phyloP scores from a whole-genome alignment of 1,284 basidiomycete genomes.

The Pseudozyma thailandica region DNA sequence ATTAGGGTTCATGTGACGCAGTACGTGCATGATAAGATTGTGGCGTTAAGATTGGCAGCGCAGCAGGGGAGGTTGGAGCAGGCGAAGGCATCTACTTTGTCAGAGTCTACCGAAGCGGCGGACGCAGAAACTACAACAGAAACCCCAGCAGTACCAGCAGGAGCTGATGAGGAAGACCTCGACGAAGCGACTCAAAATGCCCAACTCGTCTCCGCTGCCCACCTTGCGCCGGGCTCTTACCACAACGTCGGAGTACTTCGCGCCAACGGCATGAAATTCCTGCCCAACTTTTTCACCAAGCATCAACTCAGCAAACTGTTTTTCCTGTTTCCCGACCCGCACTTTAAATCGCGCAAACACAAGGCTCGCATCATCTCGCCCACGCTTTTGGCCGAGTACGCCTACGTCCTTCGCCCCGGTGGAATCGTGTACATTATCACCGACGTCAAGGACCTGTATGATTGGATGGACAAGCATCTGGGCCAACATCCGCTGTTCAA shows the following conservation, averaged over 20 bases:
- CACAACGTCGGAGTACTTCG: conserved; percentile 94
- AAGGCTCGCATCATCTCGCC: conserved; percentile 95
- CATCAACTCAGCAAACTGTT: conserved; percentile 84
- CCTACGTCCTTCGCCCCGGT: conserved; percentile 87
- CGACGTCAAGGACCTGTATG: conserved; percentile 91
- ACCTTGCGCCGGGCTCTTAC: conserved; percentile 72
- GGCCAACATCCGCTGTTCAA: conserved; percentile 87
- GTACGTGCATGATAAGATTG: conserved; percentile 93
- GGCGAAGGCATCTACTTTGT: not conserved
- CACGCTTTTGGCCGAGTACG: conserved; percentile 89
- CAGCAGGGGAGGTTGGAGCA: conserved; percentile 40
- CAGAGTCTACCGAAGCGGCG: not conserved
- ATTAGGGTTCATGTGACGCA: conserved; percentile 96
- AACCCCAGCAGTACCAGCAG: not conserved
- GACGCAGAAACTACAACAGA: not conserved
- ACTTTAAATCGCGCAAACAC: conserved; percentile 98
- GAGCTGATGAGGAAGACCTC: conserved; percentile 55
- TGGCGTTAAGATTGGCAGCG: conserved; percentile 78
- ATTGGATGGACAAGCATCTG: conserved; percentile 94
- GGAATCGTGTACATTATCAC: conserved; percentile 98
- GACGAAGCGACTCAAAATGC: conserved; percentile 51
- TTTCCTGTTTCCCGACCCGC: conserved; percentile 98
- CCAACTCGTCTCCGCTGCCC: conserved; percentile 22
- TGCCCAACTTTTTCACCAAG: conserved; percentile 94
- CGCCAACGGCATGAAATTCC: conserved; percentile 98